A percentile compares a stretch with the other conserved stretches of the same genome.
Evolutionary conservation across 1,284 basidiomycete species (phyloP).

Genomic region (Tylopilus sp.): DNA sequence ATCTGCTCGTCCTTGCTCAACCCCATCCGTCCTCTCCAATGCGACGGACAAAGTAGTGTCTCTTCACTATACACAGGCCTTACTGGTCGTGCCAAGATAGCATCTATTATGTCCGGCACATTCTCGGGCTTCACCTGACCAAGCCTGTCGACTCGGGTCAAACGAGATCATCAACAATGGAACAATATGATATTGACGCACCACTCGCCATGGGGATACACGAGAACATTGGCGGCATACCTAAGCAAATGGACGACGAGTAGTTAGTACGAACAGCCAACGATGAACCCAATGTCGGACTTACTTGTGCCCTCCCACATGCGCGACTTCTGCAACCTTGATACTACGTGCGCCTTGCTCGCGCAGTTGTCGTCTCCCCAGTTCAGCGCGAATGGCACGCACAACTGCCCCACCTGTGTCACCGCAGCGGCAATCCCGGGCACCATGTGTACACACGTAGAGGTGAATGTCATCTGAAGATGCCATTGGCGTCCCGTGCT

Average conservation of each 20-base stretch:
- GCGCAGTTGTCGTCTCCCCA: constrained; percentile 44
- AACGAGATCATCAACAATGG: not conserved
- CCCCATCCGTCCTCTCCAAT: constrained; percentile 86
- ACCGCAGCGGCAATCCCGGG: constrained; percentile 81
- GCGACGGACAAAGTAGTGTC: constrained; percentile 51
- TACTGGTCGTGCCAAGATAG: constrained; percentile 51
- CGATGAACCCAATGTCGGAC: constrained; percentile 38
- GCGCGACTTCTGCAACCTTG: constrained; percentile 74
- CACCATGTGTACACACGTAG: constrained; percentile 80
- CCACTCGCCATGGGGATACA: constrained; percentile 86
- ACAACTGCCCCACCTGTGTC: constrained; percentile 68
- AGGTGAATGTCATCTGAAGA: constrained; percentile 56
- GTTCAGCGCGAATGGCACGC: constrained; percentile 53
- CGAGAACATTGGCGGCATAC: constrained; percentile 82
- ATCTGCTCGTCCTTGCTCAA: constrained; percentile 72
- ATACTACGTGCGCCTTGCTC: constrained; percentile 45
- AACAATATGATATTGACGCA: constrained; percentile 44
- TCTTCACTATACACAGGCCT: constrained; percentile 44
- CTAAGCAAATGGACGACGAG: constrained; percentile 51
- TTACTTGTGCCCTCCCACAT: constrained; percentile 89
- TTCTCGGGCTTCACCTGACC: constrained; percentile 68
- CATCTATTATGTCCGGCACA: constrained; percentile 65
- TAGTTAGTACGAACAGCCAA: constrained; percentile 12
- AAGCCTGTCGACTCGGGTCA: constrained; percentile 59
- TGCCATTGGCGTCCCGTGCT: not conserved